Evolutionary conservation across 306 rosid genomes (phyloP), one percentile per base, ranked within the genome.

Genomic region (Cyclanthera cordifolia): DNA sequence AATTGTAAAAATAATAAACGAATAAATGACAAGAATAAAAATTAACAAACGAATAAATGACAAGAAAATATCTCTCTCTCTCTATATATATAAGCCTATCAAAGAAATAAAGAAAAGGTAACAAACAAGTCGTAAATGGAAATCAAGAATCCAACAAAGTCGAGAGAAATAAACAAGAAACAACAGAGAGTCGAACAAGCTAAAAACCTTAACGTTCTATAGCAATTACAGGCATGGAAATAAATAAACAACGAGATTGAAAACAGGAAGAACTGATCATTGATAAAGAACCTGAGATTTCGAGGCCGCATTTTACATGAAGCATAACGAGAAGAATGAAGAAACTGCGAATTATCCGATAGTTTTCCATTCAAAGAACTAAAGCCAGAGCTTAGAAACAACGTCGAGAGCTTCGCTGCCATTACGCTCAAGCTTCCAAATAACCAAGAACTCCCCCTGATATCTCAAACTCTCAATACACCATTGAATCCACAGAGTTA

Each of bases 231-330:
- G 63, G 43, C 28, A 11, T 45, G 1, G 2, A 19, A 28, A 28
- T 12, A 43, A 43, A 12, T 12, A 57, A 43, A 13, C 15, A 11
- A 43, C 48, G 3, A 41, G 47, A 41, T 43, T 11, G 4, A 43
- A 43, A 43, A 0, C 10, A 27, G 6, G 28, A 34, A 54, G 4
- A 30, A 21, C 6, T 15, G 49, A 32, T 14, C 43, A 21, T 10
- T 15, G 49, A 32, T 14, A 52, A 45, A 43, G 53, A 34, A 88
- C 93, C 95, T 77, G 85, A 77, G 46, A 85, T 70, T 67, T 6
- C 89, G 88, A 76, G 79, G 79, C 16, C 87, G 83, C 76, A 85
- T 77, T 72, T 76, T 87, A 66, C 88, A 82, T 12, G 84, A 83
- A 46, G 84, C 75, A 45, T 81, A 66, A 70, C 71, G 71, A 2